Percentiles rank a stretch among this genome's conserved stretches.
These are phyloP conservation scores for Mycena maculata DNA, from an alignment of 768 basidiomycete genomes.

Conservation along the genomic window DNA sequence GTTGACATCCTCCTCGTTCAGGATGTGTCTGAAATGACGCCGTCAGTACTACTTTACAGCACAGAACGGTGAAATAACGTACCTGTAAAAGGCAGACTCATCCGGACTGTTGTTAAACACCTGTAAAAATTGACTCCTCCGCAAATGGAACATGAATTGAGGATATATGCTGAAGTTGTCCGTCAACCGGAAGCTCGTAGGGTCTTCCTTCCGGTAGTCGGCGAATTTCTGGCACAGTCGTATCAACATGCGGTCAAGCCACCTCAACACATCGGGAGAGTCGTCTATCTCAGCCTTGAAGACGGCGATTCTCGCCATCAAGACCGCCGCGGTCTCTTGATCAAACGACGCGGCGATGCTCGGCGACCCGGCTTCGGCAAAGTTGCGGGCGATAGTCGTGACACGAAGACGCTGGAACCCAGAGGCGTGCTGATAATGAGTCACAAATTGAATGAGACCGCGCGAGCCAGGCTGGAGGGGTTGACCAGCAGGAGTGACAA, in stretches of 20 bases:
- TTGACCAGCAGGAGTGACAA: slow-evolving; percentile 96
- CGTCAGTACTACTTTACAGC: slow-evolving; percentile 5
- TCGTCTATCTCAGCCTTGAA: slow-evolving; percentile 99
- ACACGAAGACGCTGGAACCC: slow-evolving; percentile 96
- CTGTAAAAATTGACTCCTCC: slow-evolving; percentile 97
- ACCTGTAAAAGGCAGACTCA: slow-evolving; percentile 98
- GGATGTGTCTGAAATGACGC: slow-evolving; percentile 73
- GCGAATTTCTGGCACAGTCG: slow-evolving; percentile 99
- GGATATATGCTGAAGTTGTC: slow-evolving; percentile 99
- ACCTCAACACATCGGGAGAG: slow-evolving; percentile 93
- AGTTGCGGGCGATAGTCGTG: slow-evolving; percentile 97
- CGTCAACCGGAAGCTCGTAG: slow-evolving; percentile 89
- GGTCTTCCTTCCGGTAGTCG: slow-evolving; percentile 98
- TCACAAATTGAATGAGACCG: slow-evolving; percentile 97
- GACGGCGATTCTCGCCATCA: slow-evolving; percentile 98
- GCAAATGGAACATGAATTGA: slow-evolving; percentile 99
- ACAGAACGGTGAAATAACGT: slow-evolving; percentile 40
- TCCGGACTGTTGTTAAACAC: slow-evolving; percentile 99
- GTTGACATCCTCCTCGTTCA: slow-evolving; percentile 98
- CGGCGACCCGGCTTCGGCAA: slow-evolving; percentile 97
- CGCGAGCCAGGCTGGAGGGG: slow-evolving; percentile 89
- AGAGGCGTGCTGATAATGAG: slow-evolving; percentile 97
- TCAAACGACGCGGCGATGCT: slow-evolving; percentile 95
- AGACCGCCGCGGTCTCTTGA: slow-evolving; percentile 96
- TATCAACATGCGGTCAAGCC: slow-evolving; percentile 99